A percentile compares a stretch with the other conserved stretches of the same genome.
Evolutionary conservation across 352 stramenopile species (phyloP).

Genomic region (Globisporangium mamillatum): DNA sequence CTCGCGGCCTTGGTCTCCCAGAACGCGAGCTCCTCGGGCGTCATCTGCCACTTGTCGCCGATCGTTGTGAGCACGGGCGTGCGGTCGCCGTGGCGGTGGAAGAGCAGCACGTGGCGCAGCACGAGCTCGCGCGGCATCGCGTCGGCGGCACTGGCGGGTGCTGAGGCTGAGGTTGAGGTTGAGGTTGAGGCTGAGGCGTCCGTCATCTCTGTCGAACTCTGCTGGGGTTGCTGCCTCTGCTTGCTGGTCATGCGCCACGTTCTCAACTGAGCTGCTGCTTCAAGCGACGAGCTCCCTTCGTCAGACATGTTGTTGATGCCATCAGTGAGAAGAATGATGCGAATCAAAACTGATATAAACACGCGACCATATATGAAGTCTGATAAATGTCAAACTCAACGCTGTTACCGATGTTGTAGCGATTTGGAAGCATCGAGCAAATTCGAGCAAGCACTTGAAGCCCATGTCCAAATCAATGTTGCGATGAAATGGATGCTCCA

Average conservation of each 20-base stretch:
- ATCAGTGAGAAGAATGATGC: not conserved
- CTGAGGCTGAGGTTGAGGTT: not conserved
- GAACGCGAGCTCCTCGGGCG: constrained; percentile 52
- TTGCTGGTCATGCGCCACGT: not conserved
- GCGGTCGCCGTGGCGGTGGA: constrained; percentile 81
- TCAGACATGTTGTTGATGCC: not conserved
- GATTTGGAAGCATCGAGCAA: too few relatives aligned
- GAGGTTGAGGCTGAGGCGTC: not conserved
- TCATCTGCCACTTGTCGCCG: constrained; percentile 48
- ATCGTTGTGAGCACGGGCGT: constrained; percentile 66
- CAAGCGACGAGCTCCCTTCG: not conserved
- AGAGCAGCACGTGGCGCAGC: constrained; percentile 72
- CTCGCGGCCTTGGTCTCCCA: constrained; percentile 61
- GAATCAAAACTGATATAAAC: not conserved
- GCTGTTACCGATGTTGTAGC: too few relatives aligned
- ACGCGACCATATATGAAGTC: not conserved
- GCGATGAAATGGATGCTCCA: constrained; percentile 72
- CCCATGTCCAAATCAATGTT: constrained; percentile 34
- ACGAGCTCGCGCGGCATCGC: constrained; percentile 27
- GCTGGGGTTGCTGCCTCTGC: not conserved
- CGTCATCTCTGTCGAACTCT: not conserved
- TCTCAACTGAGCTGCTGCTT: not conserved
- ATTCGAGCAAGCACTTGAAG: too few relatives aligned
- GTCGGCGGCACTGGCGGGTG: not conserved
- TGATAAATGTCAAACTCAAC: not conserved